Base-by-base conservation (phyloP, 495 filamentous ascomycete genomes). In the Acidiella bohemica region DNA sequence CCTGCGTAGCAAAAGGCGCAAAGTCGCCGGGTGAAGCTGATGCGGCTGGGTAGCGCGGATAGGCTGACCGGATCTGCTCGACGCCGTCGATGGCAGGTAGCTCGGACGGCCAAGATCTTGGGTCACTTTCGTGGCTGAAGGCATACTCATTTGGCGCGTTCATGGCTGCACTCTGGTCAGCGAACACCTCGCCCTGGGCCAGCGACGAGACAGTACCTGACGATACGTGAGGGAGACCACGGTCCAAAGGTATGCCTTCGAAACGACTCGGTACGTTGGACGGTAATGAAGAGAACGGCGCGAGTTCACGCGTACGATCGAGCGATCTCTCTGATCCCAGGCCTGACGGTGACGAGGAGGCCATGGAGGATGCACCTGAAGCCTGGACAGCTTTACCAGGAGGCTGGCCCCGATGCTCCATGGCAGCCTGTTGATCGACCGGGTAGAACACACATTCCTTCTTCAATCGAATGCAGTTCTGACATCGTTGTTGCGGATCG, bases 381-480 rank as follows among this genome's bases (percentile, higher is more conserved):
- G 31, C 40, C 4, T 23, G 42, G 17, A 40, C 39, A 1, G 28
- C 12, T 16, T 44, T 36, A 9, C 32, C 28, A 11, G 49, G 36
- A 3, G 47, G 22, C 17, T 55, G 49, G 8, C 55, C 24, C 2
- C 41, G 42, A 12, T 41, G 44, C 19, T 49, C 46, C 30, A 50
- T 41, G 51, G 73, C 74, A 16, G 78, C 78, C 51, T 81, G 78
- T 59, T 88, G 84, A 41, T 94, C 86, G 20, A 95, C 87, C 9
- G 88, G 83, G 55, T 77, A 83, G 64, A 95, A 97, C 55, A 81
- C 80, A 60, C 90, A 97, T 42, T 93, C 86, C 59, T 93, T 96
- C 56, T 92, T 88, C 58, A 97, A 68, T 35, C 84, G 80, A 49
- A 96, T 95, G 63, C 90, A 97, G 62, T 94, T 93, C 42, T 82